A percentile compares a stretch with the other conserved stretches of the same genome.
Evolutionary conservation across 805 yeast genomes (phyloP).

Genomic region (Barnettozyma vustinii): DNA sequence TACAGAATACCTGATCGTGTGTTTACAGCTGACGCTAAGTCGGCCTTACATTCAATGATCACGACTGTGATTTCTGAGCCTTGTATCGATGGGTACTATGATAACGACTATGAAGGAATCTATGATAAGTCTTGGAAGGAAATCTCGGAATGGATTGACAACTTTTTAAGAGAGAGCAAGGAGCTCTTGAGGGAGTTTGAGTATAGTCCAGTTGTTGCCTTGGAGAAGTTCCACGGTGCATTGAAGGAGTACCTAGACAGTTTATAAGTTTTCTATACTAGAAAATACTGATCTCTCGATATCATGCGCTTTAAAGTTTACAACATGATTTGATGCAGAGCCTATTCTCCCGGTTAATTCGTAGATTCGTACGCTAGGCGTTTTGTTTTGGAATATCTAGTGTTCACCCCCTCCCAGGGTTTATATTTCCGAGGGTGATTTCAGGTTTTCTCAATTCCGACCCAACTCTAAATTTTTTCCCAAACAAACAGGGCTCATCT

Average conservation of each 20-base stretch:
- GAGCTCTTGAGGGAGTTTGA: not conserved
- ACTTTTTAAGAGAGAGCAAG: not conserved
- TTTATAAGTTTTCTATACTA: not conserved
- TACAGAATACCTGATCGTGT: not conserved
- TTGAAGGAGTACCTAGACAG: not conserved
- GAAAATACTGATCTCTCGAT: too few species aligned
- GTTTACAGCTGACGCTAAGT: slow-evolving; percentile 1
- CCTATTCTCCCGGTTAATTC: too few species aligned
- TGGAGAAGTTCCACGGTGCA: not conserved
- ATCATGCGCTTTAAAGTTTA: too few species aligned
- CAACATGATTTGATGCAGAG: too few species aligned
- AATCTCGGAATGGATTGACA: not conserved
- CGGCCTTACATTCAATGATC: slow-evolving; percentile 16
- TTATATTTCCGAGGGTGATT: not conserved
- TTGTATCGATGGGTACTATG: slow-evolving; percentile 15
- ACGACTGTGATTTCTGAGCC: slow-evolving; percentile 21
- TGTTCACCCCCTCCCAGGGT: not conserved
- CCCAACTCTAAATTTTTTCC: not conserved
- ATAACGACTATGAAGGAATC: not conserved
- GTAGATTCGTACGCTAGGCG: too few species aligned
- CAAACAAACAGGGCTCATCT: not conserved
- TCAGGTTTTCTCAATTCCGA: not conserved
- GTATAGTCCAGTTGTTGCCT: not conserved
- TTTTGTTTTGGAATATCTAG: too few species aligned
- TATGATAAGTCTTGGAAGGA: not conserved